Base-by-base conservation (phyloP, 1,284 basidiomycete genomes). In the Neonothopanus nambi region DNA sequence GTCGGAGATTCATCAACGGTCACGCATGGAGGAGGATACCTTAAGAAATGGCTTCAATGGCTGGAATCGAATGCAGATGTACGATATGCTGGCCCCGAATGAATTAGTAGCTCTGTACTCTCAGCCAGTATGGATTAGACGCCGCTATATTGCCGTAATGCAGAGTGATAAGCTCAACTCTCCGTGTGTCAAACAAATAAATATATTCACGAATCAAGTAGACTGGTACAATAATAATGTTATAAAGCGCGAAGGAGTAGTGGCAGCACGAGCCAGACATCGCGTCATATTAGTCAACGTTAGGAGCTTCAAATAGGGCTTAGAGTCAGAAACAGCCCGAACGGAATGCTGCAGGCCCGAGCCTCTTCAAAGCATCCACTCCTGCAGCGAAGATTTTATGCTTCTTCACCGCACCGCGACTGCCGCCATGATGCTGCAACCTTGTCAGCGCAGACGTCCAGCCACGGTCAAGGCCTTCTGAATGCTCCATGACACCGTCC, bases 1-100 rank as follows among this genome's bases (percentile, higher is more conserved):
- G 81, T 98, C 1, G 95, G 95, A 6, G 95, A 98, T 67, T 94
- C 92, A 0, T 88, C 85, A 1, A 98, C 95, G 0, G 85, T 97
- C 5, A 76, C 79, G 37, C 87, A 94, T 62, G 95, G 95, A 2
- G 84, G 89, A 35, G 67, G 75, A 35, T 97, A 91, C 67, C 72
- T 98, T 30, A 91, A 91, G 67, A 82, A 82, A 56, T 98, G 95
- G 94, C 84, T 97, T 68, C 69, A 76, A 5, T 98, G 93, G 92
- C 71, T 98, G 8, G 95, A 98, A 59, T 78, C 79, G 5, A 84
- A 96, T 63, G 94, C 93, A 12, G 93, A 97, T 63, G 87, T 97
- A 28, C 81, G 91, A 57, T 94, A 88, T 68, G 90, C 88, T 0
- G 91, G 87, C 12, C 60, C 81, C 21, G 82, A 84, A 37, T 84